Base-by-base conservation (phyloP, 441 rosid genomes). In the Brassica hybrid region DNA sequence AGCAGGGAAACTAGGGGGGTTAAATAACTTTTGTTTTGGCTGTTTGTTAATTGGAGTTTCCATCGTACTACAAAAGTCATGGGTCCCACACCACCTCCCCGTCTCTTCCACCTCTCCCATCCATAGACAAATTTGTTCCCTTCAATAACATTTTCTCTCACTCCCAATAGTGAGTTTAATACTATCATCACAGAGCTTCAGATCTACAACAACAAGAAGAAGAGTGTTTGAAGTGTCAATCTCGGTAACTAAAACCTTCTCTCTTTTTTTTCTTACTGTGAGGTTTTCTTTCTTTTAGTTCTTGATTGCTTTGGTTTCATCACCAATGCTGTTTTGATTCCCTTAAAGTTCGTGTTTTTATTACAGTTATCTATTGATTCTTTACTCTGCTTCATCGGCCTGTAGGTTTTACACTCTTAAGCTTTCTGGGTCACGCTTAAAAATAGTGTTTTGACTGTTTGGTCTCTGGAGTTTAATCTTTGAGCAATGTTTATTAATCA, bases 51-150 rank as follows among this genome's bases (percentile, higher is more conserved):
- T 71, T 77, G 73, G 63, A 77, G 67, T 72, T 72, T 48, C 65
- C 45, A 48, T 60, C 69, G 77, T 72, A 67, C 69, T 57, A 48
- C 45, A 41, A 34, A 69, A 17, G 56, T 19, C 3, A 60, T 23
- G 74, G 82, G 82, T 65, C 82, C 62, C 68, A 70, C 69, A 58
- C n/a, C 61, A 79, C 78, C 78, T 69, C 82, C 17, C 75, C 82
- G 57, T 69, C 82, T 79, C 79, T 70, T 79, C 82, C 79, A 79
- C 75, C 75, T 69, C 78, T 48, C 56, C 56, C 74, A 16, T 30
- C 57, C 73, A 11, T 32, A 68, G 75, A 79, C 21, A 57, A 64
- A 59, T 14, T 36, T 48, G 56, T 48, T 48, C 56, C 56, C 56
- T 48, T 48, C 56, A 48, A 5, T 48, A 11, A 43, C 50, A 43